Evolutionary conservation across 306 rosid species (phyloP).

Genomic region (Cajanus cajan): DNA sequence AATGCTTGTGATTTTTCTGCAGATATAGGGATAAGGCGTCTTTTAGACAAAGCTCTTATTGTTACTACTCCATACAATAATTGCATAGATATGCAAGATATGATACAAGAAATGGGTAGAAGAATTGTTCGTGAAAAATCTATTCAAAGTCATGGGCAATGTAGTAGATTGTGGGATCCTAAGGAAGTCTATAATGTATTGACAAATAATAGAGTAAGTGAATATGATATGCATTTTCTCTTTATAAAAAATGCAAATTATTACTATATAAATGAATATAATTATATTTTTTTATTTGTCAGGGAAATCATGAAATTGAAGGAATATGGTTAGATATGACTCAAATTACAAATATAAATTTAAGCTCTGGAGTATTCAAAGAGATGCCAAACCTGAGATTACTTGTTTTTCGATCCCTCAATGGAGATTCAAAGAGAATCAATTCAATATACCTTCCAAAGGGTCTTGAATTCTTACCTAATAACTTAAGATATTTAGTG

Average conservation of each 20-base stretch:
- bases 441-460: neutral
- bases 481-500: neutral
- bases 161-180: neutral
- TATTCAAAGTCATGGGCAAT: neutral
- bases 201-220: neutral
- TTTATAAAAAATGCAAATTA: neutral
- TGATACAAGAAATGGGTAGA: slow-evolving; percentile 34
- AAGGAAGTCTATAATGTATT: neutral
- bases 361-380: neutral
- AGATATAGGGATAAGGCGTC: neutral
- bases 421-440: neutral
- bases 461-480: neutral
- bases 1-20: neutral
- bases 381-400: slow-evolving; percentile 19
- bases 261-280: neutral
- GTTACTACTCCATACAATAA: neutral
- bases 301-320: slow-evolving; percentile 11
- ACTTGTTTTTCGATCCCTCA: neutral
- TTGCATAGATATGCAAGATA: slow-evolving; percentile 31
- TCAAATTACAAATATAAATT: neutral
- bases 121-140: slow-evolving; percentile 24
- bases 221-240: neutral
- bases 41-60: slow-evolving; percentile 25
- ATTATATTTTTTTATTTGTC: neutral
- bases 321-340: neutral